Evolutionary conservation across 2,329 filamentous ascomycete genomes (phyloP), one percentile per base, ranked within the genome.

Genomic region (Ilyonectria mors-panacis): DNA sequence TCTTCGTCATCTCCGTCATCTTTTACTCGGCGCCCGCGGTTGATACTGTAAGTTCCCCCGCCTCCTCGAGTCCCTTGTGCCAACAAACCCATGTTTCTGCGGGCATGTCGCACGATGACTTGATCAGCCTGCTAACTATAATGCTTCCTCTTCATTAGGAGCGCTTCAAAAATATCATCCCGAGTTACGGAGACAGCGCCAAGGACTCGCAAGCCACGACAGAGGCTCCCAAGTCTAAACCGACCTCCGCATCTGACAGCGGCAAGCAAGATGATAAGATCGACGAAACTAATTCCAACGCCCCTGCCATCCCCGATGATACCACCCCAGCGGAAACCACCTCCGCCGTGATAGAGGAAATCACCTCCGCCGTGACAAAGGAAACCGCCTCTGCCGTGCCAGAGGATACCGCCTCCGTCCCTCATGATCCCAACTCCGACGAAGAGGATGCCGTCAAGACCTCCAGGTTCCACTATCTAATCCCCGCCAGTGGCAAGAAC

Each of bases 401-500:
- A 26, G 26, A 26, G 26, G 26, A 26, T 4, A 26, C 23, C 2
- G 23, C 23, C 23, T 26, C 23, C 5, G 23, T n/a, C n/a, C n/a
- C n/a, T n/a, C n/a, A n/a, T n/a, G n/a, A 26, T 26, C 1, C 26
- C 26, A 6, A 4, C 26, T 26, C 26, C 26, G 26, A 26, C 26
- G 26, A 26, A 21, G 72, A 68, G 60, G 28, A 33, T 28, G 15
- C 53, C 6, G 17, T 69, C 21, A 73, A 68, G 59, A 78, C 71
- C 5, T 80, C 80, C 15, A 70, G 71, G 53, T 75, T 83, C 30
- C 81, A 83, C 65, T 82, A 80, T 58, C 63, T 83, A 23, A 73
- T 83, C 15, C 80, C 81, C 12, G 81, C 81, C 45, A 82, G 79
- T 66, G 62, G 68, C 2, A 60, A 78, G n/a, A 83, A 81, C 58